Base-by-base conservation (phyloP, 345 rosid genomes). In the Linum tenue region DNA sequence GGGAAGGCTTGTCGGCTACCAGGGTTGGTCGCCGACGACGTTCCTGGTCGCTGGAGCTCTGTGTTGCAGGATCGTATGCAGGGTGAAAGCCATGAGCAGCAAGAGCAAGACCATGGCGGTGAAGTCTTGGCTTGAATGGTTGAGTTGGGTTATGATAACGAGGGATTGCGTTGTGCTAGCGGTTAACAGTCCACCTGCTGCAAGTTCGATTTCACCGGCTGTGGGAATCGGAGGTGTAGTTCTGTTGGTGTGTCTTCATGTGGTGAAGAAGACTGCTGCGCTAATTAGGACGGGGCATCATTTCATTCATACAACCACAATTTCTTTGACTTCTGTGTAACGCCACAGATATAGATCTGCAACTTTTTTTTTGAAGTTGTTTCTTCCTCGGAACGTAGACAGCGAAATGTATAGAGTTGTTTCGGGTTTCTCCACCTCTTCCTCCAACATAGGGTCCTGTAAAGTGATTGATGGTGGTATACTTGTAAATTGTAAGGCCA, bases 21-120 rank as follows among this genome's bases (percentile, higher is more conserved):
- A 83, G 40, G 90, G 87, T 36, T 82, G 87, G 79, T 90, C 92
- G 2, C 64, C 67, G 2, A 81, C 95, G 5, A 78, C 90, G 55
- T 86, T 84, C 69, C 60, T 75, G 37, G 85, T 88, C 5, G 82
- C 77, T 15, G 86, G 75, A 39, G 78, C 78, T 10, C 53, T 88
- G 60, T 83, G 81, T 70, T 73, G 71, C 62, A 88, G 92, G 72
- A 81, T 82, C 39, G 40, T 78, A 40, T 67, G 68, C 75, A 76
- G 80, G 60, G 15, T 78, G 56, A 70, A 72, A 0, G 69, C 58
- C 48, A 80, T 75, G 16, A 62, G 72, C 41, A 3, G 9, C 51
- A 76, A 4, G 56, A 62, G 74, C 10, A 72, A 59, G 5, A 59
- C 75, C 43, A 55, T 55, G 11, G 55, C 70, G 6, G 22, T 70